Conservation (phyloP, 2,329 filamentous ascomycete species). For the Pseudocercospora fuligena region DNA sequence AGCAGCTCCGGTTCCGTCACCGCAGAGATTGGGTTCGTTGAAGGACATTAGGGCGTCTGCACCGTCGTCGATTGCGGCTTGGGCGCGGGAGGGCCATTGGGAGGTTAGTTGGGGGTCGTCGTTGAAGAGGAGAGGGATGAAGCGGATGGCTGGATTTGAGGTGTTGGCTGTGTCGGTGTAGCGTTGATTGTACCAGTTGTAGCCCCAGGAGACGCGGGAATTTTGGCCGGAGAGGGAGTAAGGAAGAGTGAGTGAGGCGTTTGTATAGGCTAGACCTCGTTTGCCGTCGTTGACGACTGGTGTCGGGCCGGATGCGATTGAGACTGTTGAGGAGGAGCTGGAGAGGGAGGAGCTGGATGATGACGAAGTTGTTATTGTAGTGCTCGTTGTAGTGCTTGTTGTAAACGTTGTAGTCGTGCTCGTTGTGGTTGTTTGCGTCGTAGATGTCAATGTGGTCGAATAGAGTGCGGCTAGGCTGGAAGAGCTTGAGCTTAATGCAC, state of each 20-base stretch:
- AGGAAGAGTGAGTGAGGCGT: constrained; percentile 54
- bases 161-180: constrained; percentile 18
- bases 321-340: background rate
- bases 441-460: background rate
- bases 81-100: constrained; percentile 31
- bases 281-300: constrained; percentile 48
- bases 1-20: constrained; percentile 52
- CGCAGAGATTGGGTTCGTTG: constrained; percentile 68
- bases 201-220: constrained; percentile 35
- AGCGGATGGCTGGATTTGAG: constrained; percentile 34
- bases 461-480: background rate
- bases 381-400: background rate
- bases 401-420: background rate
- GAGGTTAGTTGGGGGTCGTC: constrained; percentile 26
- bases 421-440: background rate
- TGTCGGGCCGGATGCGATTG: background rate
- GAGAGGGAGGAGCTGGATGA: background rate
- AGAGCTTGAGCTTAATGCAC: background rate
- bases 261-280: constrained; percentile 70
- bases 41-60: constrained; percentile 64
- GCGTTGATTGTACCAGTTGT: constrained; percentile 34
- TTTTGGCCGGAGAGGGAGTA: constrained; percentile 47
- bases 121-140: constrained; percentile 36
- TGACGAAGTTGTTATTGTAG: background rate
- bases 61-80: constrained; percentile 31